phyloP scores from a whole-genome alignment of 768 basidiomycete species.

The Rhodotorula babjevae region DNA sequence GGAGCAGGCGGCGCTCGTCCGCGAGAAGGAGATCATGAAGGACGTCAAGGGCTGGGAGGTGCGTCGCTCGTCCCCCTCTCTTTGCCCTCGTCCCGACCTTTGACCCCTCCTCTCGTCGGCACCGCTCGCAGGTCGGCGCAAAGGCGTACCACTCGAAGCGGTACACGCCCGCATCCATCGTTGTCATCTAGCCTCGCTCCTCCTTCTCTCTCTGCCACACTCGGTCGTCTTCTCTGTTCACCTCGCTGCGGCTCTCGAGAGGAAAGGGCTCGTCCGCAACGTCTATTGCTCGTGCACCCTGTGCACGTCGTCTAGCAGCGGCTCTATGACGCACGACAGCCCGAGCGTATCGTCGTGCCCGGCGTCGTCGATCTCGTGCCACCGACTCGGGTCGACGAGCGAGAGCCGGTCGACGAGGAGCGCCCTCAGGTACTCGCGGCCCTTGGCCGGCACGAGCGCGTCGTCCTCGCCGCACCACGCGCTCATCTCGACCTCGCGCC shows the following conservation, averaged over 20 bases:
- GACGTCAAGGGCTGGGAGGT: conserved; percentile 93
- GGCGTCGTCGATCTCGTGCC: conserved; percentile 1
- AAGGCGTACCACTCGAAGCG: conserved; percentile 75
- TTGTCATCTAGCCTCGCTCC: conserved; percentile 53
- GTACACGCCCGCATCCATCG: conserved; percentile 61
- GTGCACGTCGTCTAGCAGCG: background rate
- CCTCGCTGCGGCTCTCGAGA: background rate
- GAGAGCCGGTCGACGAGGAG: conserved; percentile 16
- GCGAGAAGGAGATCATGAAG: conserved; percentile 91
- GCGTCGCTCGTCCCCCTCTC: conserved; percentile 44
- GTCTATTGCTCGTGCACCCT: background rate
- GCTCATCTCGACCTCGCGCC: background rate
- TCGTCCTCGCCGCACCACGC: conserved; percentile 13
- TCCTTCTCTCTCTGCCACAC: background rate
- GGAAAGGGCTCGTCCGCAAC: no score
- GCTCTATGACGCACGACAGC: conserved; percentile 5
- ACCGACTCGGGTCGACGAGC: conserved; percentile 9
- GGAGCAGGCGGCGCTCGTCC: conserved; percentile 64
- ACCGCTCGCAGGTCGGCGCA: conserved; percentile 66
- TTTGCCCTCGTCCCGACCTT: background rate
- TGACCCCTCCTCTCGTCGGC: conserved; percentile 33
- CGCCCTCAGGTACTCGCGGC: conserved; percentile 2
- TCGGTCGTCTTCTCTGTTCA: background rate
- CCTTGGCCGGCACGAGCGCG: conserved; percentile 17
- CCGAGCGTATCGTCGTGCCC: conserved; percentile 34